phyloP scores from a whole-genome alignment of 2,329 filamentous ascomycete species.

The Pseudopyricularia javanii region DNA sequence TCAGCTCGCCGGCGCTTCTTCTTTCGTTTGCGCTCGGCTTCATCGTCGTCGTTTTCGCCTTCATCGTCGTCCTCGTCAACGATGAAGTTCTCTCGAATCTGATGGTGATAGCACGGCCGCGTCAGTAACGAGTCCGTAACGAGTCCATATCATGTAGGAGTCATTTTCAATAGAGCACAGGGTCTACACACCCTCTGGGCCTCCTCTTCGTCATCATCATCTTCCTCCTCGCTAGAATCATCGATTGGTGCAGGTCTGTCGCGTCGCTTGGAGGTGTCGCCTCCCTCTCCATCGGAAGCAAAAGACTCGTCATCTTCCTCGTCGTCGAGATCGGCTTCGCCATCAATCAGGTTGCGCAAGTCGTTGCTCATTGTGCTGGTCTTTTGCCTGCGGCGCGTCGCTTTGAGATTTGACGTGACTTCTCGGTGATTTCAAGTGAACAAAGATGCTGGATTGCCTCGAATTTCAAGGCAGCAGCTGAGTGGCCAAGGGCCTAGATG shows the following conservation, averaged over 20 bases:
- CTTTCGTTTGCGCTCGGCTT: conserved; percentile 48
- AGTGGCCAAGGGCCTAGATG: background rate
- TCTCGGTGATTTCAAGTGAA: background rate
- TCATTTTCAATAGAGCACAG: background rate
- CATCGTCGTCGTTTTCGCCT: conserved; percentile 56
- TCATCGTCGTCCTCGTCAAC: conserved; percentile 84
- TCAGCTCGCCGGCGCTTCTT: conserved; percentile 67
- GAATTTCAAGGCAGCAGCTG: background rate
- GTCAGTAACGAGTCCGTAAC: background rate
- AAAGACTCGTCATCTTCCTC: conserved; percentile 78
- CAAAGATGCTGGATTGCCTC: background rate
- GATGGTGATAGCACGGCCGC: conserved; percentile 2
- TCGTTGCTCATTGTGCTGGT: conserved; percentile 41
- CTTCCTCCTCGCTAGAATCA: conserved; percentile 86
- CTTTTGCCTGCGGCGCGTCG: background rate
- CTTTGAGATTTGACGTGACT: background rate
- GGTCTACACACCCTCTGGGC: conserved; percentile 49
- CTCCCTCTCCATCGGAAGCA: conserved; percentile 53
- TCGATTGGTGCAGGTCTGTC: conserved; percentile 38
- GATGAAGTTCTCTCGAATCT: conserved; percentile 93
- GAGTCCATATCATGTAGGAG: no score
- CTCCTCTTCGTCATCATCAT: conserved; percentile 83
- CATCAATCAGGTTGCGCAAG: conserved; percentile 69
- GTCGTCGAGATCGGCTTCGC: conserved; percentile 73
- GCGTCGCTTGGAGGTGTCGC: conserved; percentile 29